Conservation (phyloP, 2,329 filamentous ascomycete genomes). For the Neonectria punicea region DNA sequence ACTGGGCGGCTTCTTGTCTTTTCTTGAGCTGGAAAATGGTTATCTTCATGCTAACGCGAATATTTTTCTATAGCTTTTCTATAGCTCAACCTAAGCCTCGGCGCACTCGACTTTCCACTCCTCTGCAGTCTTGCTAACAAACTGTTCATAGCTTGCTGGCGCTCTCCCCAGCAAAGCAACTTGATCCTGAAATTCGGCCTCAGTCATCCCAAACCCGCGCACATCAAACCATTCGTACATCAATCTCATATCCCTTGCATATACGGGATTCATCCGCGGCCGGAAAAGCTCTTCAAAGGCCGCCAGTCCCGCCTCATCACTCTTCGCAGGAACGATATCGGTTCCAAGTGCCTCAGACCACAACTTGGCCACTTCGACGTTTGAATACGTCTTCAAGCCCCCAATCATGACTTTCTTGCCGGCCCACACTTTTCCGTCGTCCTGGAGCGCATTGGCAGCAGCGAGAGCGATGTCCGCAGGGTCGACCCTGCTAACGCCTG, state of each 20-base stretch:
- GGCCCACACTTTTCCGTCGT: constrained; percentile 20
- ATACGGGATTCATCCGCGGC: background rate
- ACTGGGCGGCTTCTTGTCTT: too few species aligned
- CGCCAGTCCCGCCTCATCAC: constrained; percentile 11
- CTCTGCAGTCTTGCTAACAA: constrained; percentile 11
- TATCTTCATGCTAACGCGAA: too few species aligned
- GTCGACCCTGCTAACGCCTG: constrained; percentile 28
- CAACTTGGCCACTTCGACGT: constrained; percentile 9
- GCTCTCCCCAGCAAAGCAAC: constrained; percentile 15
- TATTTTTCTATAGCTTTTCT: too few species aligned
- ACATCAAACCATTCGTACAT: constrained; percentile 26
- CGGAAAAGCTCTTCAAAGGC: constrained; percentile 13
- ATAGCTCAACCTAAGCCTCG: too few species aligned
- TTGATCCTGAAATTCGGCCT: constrained; percentile 25
- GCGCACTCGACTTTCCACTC: constrained; percentile 11
- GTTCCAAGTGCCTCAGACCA: constrained; percentile 23
- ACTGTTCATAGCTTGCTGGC: constrained; percentile 20
- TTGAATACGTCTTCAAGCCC: constrained; percentile 21
- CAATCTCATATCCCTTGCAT: constrained; percentile 23
- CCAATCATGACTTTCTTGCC: constrained; percentile 30
- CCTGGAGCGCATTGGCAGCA: constrained; percentile 19
- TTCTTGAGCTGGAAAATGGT: too few species aligned
- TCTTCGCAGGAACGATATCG: background rate
- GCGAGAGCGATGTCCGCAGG: constrained; percentile 25
- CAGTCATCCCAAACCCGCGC: constrained; percentile 18